Evolutionary conservation across 192 early-diverging fungal genomes (phyloP).

Genomic region (Geranomyces variabilis): DNA sequence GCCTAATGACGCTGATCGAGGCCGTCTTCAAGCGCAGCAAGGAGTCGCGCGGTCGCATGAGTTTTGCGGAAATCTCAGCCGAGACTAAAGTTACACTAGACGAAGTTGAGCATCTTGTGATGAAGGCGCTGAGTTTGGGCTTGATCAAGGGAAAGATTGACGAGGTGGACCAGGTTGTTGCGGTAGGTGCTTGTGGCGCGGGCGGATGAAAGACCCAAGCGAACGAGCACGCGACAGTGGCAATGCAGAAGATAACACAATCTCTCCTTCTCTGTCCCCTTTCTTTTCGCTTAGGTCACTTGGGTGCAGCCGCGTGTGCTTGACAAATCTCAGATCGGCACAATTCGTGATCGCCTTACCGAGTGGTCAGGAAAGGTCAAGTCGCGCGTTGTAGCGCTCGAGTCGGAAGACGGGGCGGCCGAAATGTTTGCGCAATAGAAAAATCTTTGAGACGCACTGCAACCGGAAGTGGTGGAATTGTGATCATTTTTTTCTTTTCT

Average conservation of each 20-base stretch:
- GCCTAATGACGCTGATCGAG: slow-evolving; percentile 96
- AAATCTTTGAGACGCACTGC: too few species aligned
- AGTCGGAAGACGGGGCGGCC: slow-evolving; percentile 68
- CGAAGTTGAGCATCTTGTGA: slow-evolving; percentile 96
- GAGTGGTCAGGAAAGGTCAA: slow-evolving; percentile 88
- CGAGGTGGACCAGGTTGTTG: slow-evolving; percentile 87
- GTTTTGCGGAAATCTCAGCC: slow-evolving; percentile 79
- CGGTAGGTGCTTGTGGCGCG: slow-evolving; percentile 40
- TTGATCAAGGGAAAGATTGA: slow-evolving; percentile 94
- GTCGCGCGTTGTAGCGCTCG: slow-evolving; percentile 69
- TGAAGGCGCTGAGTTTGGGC: slow-evolving; percentile 95
- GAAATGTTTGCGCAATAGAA: slow-evolving; percentile 28
- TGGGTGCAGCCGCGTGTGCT: slow-evolving; percentile 99
- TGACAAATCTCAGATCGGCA: slow-evolving; percentile 85
- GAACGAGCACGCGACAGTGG: too few species aligned
- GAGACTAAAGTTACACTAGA: slow-evolving; percentile 78
- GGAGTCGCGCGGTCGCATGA: slow-evolving; percentile 72
- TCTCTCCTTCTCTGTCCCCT: not conserved
- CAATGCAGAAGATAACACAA: too few species aligned
- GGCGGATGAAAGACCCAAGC: not conserved
- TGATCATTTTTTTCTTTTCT: too few species aligned
- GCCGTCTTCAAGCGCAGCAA: slow-evolving; percentile 83
- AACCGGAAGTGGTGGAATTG: too few species aligned
- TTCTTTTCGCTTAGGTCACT: slow-evolving; percentile 56
- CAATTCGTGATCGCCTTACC: slow-evolving; percentile 76